Percentiles rank a stretch among this genome's conserved stretches.
Conservation (phyloP, 202 grass and related monocot genomes). For the Alloteropsis angusta region DNA sequence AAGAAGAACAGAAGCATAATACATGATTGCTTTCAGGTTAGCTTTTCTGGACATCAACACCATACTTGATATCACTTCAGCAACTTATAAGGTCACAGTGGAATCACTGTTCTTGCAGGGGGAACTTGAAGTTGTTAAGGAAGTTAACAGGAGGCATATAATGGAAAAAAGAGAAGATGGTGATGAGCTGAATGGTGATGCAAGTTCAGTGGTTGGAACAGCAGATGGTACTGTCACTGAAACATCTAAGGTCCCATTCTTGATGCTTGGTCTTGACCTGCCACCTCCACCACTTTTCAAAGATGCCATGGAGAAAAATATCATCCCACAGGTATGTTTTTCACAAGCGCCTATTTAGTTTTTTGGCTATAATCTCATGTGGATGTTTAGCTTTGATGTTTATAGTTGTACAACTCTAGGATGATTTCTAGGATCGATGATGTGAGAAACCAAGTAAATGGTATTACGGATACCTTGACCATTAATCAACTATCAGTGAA, state of each 20-base stretch:
- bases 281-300: conserved; percentile 96
- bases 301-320: conserved; percentile 99
- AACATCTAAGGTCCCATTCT: conserved; percentile 74
- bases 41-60: neutral
- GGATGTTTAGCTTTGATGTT: neutral
- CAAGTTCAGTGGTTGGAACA: conserved; percentile 32
- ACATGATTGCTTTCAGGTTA: conserved; percentile 98
- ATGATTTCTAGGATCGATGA: neutral
- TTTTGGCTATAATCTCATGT: neutral
- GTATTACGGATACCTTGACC: neutral
- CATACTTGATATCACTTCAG: neutral
- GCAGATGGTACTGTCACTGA: conserved; percentile 41
- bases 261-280: conserved; percentile 96
- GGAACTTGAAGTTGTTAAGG: conserved; percentile 93
- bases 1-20: conserved; percentile 90
- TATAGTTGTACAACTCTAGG: neutral
- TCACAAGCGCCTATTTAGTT: neutral
- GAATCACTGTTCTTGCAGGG: conserved; percentile 44
- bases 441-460: neutral
- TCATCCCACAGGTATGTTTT: conserved; percentile 84
- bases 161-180: conserved; percentile 51
- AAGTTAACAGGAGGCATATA: conserved; percentile 53
- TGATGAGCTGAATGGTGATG: conserved; percentile 46
- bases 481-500: neutral
- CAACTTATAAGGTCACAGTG: neutral